A percentile compares a stretch with the other conserved stretches of the same genome.
Evolutionary conservation across 768 basidiomycete genomes (phyloP).

Genomic region (Termitomyces sp.): DNA sequence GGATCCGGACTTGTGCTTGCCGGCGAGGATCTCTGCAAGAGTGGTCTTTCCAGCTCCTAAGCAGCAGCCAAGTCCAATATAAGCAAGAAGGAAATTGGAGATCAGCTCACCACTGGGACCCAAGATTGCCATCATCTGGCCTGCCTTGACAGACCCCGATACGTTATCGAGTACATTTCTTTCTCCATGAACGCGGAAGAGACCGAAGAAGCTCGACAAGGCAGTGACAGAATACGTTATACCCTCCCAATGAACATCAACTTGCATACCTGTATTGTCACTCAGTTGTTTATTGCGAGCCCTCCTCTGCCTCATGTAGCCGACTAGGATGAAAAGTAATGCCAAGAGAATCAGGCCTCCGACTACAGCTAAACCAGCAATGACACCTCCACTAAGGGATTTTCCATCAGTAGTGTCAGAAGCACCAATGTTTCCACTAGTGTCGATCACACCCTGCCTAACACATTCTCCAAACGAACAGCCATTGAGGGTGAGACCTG

Average conservation of each 20-base stretch:
- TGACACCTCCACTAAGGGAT: slow-evolving; percentile 73
- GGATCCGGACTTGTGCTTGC: slow-evolving; percentile 71
- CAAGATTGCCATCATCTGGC: slow-evolving; percentile 87
- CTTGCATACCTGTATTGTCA: slow-evolving; percentile 42
- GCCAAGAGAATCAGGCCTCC: slow-evolving; percentile 58
- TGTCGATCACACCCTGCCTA: slow-evolving; percentile 71
- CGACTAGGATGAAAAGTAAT: slow-evolving; percentile 55
- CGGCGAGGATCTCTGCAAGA: slow-evolving; percentile 84
- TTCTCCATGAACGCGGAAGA: slow-evolving; percentile 31
- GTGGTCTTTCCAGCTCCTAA: slow-evolving; percentile 86
- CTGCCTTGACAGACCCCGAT: slow-evolving; percentile 66
- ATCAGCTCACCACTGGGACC: slow-evolving; percentile 73
- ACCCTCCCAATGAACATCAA: slow-evolving; percentile 62
- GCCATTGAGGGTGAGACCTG: slow-evolving; percentile 65
- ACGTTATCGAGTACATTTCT: slow-evolving; percentile 68
- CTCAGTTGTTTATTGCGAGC: slow-evolving; percentile 45
- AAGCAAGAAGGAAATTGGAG: background rate
- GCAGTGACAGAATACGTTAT: slow-evolving; percentile 60
- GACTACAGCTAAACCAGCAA: slow-evolving; percentile 86
- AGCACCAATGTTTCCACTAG: slow-evolving; percentile 30
- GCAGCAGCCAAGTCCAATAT: background rate
- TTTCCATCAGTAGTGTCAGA: slow-evolving; percentile 25
- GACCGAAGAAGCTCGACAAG: slow-evolving; percentile 9
- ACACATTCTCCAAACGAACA: slow-evolving; percentile 92
- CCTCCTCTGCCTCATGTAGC: slow-evolving; percentile 52